Base-by-base conservation (phyloP, 2,329 filamentous ascomycete genomes). In the Grosmannia clavigera region DNA sequence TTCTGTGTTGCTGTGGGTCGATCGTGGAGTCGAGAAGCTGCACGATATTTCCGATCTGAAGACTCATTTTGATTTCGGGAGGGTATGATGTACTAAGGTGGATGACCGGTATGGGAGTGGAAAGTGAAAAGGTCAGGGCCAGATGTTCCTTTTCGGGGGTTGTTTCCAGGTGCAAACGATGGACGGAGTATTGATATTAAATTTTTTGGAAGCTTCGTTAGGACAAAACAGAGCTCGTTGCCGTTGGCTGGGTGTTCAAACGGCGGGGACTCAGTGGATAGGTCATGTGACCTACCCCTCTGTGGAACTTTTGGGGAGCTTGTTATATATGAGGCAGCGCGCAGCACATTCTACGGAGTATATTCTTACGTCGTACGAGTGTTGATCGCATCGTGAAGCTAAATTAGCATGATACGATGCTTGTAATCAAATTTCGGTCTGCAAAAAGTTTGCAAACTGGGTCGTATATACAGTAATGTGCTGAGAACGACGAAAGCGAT, bases 21-120 rank as follows among this genome's bases (percentile, higher is more conserved):
- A 97, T 82, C 68, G 91, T 97, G 68, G 90, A 90, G 74, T 95
- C 83, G 65, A 99, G 85, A 73, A 97, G 81, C 79, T 90, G 84
- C 64, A 90, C 87, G 72, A 96, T 78, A 62, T 76, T 74, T 66
- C 75, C 76, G 69, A 83, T 76, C 65, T 81, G 76, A 66, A 78
- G 75, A 70, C 80, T 79, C 81, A 84, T 84, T 70, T 66, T 78
- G 70, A 25, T 31, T 52, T 52, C 25, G 14, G 25, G 3, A 19
- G 43, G 6, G 14, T 5, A 19, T n/a, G 16, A 46, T 22, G 16
- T n/a, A 9, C 43, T n/a, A 2, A n/a, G 27, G 27, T 7, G 14
- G 50, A 29, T 51, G 48, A n/a, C 19, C 12, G 25, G 50, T 6
- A 16, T 19, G 12, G 27, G 27, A 16, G 50, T 31, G 50, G 5